phyloP scores from a whole-genome alignment of 2,329 filamentous ascomycete species.

The Pseudogymnoascus sp. region DNA sequence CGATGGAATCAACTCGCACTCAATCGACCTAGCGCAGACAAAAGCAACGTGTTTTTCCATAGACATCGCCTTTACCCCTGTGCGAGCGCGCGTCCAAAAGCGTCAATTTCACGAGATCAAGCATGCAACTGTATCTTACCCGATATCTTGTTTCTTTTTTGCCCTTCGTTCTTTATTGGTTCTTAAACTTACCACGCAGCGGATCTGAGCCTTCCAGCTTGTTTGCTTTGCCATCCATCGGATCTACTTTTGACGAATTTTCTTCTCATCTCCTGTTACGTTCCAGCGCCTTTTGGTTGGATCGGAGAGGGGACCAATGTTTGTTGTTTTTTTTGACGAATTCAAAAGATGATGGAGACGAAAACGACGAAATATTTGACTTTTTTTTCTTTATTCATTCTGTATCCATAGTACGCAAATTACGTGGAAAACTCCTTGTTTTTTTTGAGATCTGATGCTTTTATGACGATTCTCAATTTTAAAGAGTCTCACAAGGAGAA shows the following conservation, averaged over 20 bases:
- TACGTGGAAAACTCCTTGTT: not conserved
- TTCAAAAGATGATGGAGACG: slow-evolving; percentile 4
- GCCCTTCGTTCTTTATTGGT: not conserved
- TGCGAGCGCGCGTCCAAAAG: not conserved
- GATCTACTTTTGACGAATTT: not conserved
- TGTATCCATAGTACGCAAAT: not conserved
- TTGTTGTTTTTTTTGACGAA: slow-evolving; percentile 8
- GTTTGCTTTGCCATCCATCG: not conserved
- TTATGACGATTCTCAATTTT: not conserved
- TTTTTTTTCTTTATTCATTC: not conserved
- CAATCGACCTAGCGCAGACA: not conserved
- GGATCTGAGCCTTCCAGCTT: slow-evolving; percentile 5
- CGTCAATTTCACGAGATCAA: not conserved
- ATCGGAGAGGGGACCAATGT: not conserved
- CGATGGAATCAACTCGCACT: too few species aligned
- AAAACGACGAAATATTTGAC: not conserved
- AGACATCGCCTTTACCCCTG: not conserved
- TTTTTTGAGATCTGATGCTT: not conserved
- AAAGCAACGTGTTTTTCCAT: not conserved
- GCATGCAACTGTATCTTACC: slow-evolving; percentile 7
- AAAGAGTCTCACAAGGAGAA: not conserved
- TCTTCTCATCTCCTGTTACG: slow-evolving; percentile 3
- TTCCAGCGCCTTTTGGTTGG: not conserved
- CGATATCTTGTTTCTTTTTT: not conserved
- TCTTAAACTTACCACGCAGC: not conserved